Base-by-base conservation (phyloP, 1,284 basidiomycete genomes). In the Ustilago esculenta region DNA sequence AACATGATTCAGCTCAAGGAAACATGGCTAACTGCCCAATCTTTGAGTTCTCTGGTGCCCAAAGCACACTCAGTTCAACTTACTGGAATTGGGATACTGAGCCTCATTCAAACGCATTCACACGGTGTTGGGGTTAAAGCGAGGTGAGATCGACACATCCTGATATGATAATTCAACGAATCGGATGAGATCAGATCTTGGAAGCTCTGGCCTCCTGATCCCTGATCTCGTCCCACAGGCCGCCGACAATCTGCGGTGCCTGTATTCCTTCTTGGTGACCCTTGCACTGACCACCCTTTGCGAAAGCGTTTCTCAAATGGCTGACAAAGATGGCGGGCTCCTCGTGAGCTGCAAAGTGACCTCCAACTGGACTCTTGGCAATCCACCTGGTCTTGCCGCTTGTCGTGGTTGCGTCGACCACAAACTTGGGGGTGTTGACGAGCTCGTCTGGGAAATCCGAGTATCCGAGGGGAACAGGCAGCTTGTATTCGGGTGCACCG, bases 321-420 rank as follows among this genome's bases (percentile, higher is more conserved):
- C 36, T 68, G 46, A 68, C 45, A 47, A 72, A 75, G 45, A 72
- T 56, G n/a, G n/a, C 35, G 4, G 73, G 73, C 39, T 64, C 70
- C 35, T 75, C 73, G 39, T 72, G 64, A 2, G 71, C 72, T 14
- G 73, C 72, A 72, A 75, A 75, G 56, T 75, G 73, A 20, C 73
- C 73, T n/a, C 72, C 73, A 4, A 50, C 41, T 2, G 53, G 54
- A n/a, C 45, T 37, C 35, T 66, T 72, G 18, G 60, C 68, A 12
- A 61, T 42, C 72, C 72, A 74, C 11, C 56, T 43, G 29, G 65
- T 55, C 40, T 66, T 59, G 18, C 72, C 72, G 20, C 30, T 39
- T 4, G 55, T 52, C 17, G 64, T 64, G 5, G 72, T 73, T 10
- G 53, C 44, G 21, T 67, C 66, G 29, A 72, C 59, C 5, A 60